These are phyloP conservation scores for Hortiboletus flavorubellus DNA, from an alignment of 768 basidiomycete species.

Conservation along the genomic window DNA sequence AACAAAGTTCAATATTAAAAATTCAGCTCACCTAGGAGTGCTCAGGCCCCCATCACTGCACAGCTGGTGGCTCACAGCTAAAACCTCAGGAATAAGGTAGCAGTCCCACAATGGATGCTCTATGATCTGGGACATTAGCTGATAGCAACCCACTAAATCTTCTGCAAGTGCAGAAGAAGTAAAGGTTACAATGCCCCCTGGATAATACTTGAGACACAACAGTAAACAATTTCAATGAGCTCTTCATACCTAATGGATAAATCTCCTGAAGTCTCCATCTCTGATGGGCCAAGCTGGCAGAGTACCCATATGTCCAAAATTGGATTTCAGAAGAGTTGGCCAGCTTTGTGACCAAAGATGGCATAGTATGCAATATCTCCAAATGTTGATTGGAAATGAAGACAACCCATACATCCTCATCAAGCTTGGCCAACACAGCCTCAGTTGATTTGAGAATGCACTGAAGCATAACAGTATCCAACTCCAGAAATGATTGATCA, in stretches of 20 bases:
- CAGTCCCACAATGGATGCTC: slow-evolving; percentile 67
- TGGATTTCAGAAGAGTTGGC: slow-evolving; percentile 44
- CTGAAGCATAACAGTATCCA: slow-evolving; percentile 45
- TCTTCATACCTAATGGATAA: slow-evolving; percentile 58
- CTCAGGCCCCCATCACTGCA: neutral
- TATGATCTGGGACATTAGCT: slow-evolving; percentile 48
- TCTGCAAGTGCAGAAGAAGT: slow-evolving; percentile 57
- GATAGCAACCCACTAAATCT: slow-evolving; percentile 46
- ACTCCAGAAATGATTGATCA: slow-evolving; percentile 26
- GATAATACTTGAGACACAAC: neutral
- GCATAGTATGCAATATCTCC: slow-evolving; percentile 44
- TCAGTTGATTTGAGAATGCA: slow-evolving; percentile 43
- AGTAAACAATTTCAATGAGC: neutral
- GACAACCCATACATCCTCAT: slow-evolving; percentile 45
- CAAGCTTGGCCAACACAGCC: slow-evolving; percentile 37
- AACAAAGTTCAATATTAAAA: neutral
- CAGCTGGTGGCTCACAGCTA: slow-evolving; percentile 42
- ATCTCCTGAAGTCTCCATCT: slow-evolving; percentile 66
- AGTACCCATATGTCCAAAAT: slow-evolving; percentile 69
- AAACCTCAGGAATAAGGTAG: slow-evolving; percentile 61
- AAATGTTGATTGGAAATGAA: slow-evolving; percentile 67
- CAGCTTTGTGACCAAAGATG: slow-evolving; percentile 46
- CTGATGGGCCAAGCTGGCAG: slow-evolving; percentile 46
- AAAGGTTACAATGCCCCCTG: slow-evolving; percentile 75
- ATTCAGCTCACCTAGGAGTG: slow-evolving; percentile 10